phyloP scores from a whole-genome alignment of 345 rosid genomes.

The Eucalyptus pumila region DNA sequence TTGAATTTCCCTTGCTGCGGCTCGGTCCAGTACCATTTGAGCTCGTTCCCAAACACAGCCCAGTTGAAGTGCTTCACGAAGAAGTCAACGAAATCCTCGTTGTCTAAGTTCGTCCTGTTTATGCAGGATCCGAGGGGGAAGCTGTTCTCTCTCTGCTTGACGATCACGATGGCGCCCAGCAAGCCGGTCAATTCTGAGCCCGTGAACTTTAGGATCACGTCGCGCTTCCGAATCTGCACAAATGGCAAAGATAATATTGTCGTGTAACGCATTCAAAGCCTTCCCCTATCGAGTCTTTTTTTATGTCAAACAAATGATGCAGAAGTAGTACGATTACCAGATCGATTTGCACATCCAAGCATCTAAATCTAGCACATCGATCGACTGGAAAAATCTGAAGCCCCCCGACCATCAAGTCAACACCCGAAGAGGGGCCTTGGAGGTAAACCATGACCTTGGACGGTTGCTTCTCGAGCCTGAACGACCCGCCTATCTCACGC shows the following conservation, averaged over 20 bases:
- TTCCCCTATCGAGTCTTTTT: background rate
- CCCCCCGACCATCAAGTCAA: slow-evolving; percentile 71
- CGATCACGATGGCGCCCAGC: slow-evolving; percentile 39
- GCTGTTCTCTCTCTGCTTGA: slow-evolving; percentile 57
- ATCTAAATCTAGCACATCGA: slow-evolving; percentile 40
- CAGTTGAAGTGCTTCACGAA: slow-evolving; percentile 70
- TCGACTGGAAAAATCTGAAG: slow-evolving; percentile 82
- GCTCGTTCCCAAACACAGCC: slow-evolving; percentile 92
- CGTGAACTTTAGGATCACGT: slow-evolving; percentile 55
- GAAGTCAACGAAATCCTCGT: slow-evolving; percentile 81
- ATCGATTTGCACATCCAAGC: slow-evolving; percentile 53
- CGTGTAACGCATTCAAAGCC: background rate
- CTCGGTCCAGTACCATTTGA: slow-evolving; percentile 99
- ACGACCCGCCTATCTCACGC: slow-evolving; percentile 89
- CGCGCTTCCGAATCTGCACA: slow-evolving; percentile 73
- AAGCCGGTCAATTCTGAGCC: slow-evolving; percentile 21
- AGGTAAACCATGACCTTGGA: slow-evolving; percentile 65
- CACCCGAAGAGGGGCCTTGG: slow-evolving; percentile 80
- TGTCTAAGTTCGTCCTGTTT: slow-evolving; percentile 69
- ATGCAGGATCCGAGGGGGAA: slow-evolving; percentile 89
- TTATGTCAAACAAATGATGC: background rate
- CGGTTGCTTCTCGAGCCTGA: slow-evolving; percentile 86
- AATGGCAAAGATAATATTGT: background rate
- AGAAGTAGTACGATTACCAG: slow-evolving; percentile 22
- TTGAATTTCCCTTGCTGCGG: slow-evolving; percentile 64